Conservation (phyloP, 495 filamentous ascomycete genomes). For the Penicillium robsamsonii region DNA sequence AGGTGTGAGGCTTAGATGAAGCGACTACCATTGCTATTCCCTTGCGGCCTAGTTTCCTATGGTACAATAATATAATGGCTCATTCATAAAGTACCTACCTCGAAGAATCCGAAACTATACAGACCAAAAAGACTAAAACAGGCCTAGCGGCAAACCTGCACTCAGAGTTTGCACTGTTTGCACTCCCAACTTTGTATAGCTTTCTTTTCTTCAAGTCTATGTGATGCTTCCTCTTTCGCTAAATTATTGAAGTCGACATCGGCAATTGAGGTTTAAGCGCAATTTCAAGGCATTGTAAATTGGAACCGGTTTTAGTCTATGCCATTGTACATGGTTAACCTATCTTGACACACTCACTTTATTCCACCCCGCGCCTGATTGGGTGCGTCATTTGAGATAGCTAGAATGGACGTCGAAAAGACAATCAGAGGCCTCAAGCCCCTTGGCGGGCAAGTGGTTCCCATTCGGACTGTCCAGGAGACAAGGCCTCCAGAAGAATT, state of each 20-base stretch:
- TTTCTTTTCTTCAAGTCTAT: background rate
- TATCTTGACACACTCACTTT: background rate
- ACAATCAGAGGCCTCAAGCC: constrained; percentile 28
- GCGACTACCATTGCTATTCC: background rate
- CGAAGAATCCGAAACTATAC: background rate
- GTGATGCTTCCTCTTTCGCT: background rate
- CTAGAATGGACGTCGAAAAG: constrained; percentile 28
- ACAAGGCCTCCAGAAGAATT: constrained; percentile 40
- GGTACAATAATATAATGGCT: background rate
- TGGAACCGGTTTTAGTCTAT: background rate
- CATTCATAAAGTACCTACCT: background rate
- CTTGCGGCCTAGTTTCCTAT: background rate
- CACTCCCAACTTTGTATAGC: constrained; percentile 8
- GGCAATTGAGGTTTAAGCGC: background rate
- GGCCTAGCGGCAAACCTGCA: background rate
- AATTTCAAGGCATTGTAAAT: background rate
- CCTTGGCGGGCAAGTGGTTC: constrained; percentile 32
- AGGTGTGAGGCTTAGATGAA: background rate
- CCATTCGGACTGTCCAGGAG: constrained; percentile 44
- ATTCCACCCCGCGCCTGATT: background rate
- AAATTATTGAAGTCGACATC: background rate
- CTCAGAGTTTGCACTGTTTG: constrained; percentile 7
- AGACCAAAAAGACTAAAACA: background rate
- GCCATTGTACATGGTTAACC: background rate
- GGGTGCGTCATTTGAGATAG: background rate